Percentiles rank a stretch among this genome's conserved stretches.
Evolutionary conservation across 1,139 yeast genomes (phyloP).

Genomic region (Spathaspora sp.): DNA sequence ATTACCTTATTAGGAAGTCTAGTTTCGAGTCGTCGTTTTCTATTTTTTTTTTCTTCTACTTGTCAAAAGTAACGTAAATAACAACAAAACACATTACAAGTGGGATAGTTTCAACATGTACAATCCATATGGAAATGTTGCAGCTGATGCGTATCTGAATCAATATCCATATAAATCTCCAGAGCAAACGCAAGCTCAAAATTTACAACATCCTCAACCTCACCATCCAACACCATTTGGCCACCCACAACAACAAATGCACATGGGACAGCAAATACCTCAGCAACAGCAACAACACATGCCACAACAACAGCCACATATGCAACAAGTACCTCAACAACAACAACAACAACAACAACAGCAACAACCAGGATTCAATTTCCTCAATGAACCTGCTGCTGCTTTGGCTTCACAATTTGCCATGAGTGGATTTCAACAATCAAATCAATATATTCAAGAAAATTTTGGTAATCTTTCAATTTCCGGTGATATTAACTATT

Average conservation of each 20-base stretch:
- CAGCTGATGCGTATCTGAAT: slow-evolving; percentile 18
- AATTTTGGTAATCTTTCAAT: slow-evolving; percentile 51
- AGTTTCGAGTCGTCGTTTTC: not conserved
- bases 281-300: slow-evolving; percentile 20
- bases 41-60: not conserved
- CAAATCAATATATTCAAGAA: slow-evolving; percentile 73
- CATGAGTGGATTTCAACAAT: slow-evolving; percentile 70
- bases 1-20: slow-evolving; percentile 16
- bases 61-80: not conserved
- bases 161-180: slow-evolving; percentile 11
- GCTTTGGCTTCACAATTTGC: slow-evolving; percentile 90
- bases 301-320: slow-evolving; percentile 23
- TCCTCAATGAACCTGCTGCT: slow-evolving; percentile 78
- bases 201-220: slow-evolving; percentile 38
- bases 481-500: slow-evolving; percentile 59
- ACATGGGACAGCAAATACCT: slow-evolving; percentile 12
- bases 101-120: slow-evolving; percentile 30
- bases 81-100: not conserved
- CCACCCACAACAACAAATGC: slow-evolving; percentile 24
- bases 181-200: slow-evolving; percentile 9
- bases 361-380: slow-evolving; percentile 17
- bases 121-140: slow-evolving; percentile 41
- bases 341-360: slow-evolving; percentile 29
- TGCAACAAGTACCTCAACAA: slow-evolving; percentile 24
- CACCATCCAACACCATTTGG: slow-evolving; percentile 28